Evolutionary conservation across 106 monocot species (phyloP).

Genomic region (Phalaenopsis equestris): DNA sequence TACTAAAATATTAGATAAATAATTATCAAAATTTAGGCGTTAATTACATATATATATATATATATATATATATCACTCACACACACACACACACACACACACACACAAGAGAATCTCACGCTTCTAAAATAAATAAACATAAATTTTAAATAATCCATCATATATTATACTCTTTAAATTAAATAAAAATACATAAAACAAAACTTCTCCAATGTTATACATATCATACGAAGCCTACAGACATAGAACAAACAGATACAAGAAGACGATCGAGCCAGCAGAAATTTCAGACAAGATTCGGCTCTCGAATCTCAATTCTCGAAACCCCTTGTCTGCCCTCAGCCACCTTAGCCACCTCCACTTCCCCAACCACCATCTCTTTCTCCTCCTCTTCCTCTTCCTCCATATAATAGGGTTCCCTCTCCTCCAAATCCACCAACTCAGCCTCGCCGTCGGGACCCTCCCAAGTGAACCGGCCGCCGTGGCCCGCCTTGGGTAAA

Average conservation of each 20-base stretch:
- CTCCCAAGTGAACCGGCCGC: conserved; percentile 78
- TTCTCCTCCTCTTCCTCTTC: conserved; percentile 18
- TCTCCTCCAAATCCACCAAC: conserved; percentile 41
- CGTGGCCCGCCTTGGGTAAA: conserved; percentile 64
- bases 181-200: too few species aligned
- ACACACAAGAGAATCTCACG: too few species aligned
- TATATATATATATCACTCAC: too few species aligned
- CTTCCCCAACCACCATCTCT: conserved; percentile 25
- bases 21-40: too few species aligned
- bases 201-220: too few species aligned
- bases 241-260: neutral
- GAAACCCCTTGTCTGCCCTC: conserved; percentile 38
- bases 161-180: too few species aligned
- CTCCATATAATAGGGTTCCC: conserved; percentile 50
- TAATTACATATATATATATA: too few species aligned
- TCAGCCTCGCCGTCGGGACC: conserved; percentile 32
- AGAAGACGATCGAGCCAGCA: neutral
- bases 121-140: too few species aligned
- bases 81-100: too few species aligned
- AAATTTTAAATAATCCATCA: too few species aligned
- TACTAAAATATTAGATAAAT: too few species aligned
- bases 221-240: too few species aligned
- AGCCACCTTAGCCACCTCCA: conserved; percentile 34
- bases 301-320: conserved; percentile 27
- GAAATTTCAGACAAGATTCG: neutral